These are phyloP conservation scores for Dianthus caryophyllus DNA, from an alignment of 148 eudicot species.

Conservation along the genomic window DNA sequence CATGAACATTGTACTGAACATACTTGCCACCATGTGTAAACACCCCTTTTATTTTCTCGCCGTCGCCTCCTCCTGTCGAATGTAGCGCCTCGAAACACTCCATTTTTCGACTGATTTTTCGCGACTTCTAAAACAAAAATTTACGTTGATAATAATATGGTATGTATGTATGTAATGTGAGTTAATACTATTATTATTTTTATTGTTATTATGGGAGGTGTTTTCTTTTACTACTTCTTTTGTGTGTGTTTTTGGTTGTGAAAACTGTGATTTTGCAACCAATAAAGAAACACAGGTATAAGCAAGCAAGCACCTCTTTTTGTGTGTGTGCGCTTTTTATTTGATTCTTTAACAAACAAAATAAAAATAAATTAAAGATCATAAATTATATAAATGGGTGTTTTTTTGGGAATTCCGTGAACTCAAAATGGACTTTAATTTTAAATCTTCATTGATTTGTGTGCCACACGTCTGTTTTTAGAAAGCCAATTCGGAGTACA, in stretches of 20 bases:
- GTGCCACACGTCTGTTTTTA: slow-evolving; percentile 25
- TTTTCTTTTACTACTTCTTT: background rate
- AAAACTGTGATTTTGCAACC: slow-evolving; percentile 23
- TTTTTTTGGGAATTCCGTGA: slow-evolving; percentile 30
- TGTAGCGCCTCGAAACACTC: slow-evolving; percentile 36
- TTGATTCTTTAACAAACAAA: background rate
- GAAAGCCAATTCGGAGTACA: too few species aligned
- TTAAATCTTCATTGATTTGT: background rate
- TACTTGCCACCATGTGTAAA: slow-evolving; percentile 55
- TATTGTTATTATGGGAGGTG: background rate
- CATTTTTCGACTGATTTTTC: slow-evolving; percentile 7
- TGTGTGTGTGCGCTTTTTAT: background rate
- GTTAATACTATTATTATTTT: too few species aligned
- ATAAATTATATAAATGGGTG: background rate
- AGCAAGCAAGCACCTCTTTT: background rate
- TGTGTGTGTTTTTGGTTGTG: slow-evolving; percentile 1
- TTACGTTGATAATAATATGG: too few species aligned
- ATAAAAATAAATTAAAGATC: background rate
- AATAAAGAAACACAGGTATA: slow-evolving; percentile 2
- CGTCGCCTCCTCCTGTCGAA: slow-evolving; percentile 26
- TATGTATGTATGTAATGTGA: too few species aligned
- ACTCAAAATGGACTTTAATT: slow-evolving; percentile 13
- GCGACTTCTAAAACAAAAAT: background rate
- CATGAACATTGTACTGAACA: slow-evolving; percentile 62
- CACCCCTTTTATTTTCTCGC: slow-evolving; percentile 34